These are phyloP conservation scores for Paxillus ammoniavirescens DNA, from an alignment of 768 basidiomycete genomes.

Conservation along the genomic window DNA sequence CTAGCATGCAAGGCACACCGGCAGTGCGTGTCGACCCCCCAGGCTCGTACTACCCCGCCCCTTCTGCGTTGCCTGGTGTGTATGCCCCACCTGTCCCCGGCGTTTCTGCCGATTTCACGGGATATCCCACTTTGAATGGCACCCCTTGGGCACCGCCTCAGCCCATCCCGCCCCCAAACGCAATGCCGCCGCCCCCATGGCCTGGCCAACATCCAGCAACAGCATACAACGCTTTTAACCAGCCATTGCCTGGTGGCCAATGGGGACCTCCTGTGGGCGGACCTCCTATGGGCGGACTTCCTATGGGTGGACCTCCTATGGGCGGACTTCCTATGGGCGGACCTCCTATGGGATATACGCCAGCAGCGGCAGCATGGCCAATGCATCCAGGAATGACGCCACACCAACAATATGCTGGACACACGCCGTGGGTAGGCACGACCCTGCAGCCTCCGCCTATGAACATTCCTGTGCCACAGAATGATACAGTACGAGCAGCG, in stretches of 20 bases:
- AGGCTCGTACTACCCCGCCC: slow-evolving; percentile 32
- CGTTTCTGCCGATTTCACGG: slow-evolving; percentile 32
- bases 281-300: no score
- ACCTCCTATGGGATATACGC: slow-evolving; percentile 10
- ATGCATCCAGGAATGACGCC: slow-evolving; percentile 25
- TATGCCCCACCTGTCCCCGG: slow-evolving; percentile 10
- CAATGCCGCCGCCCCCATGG: slow-evolving; percentile 21
- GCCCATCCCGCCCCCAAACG: slow-evolving; percentile 20
- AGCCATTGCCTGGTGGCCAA: slow-evolving; percentile 27
- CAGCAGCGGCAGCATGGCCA: slow-evolving; percentile 27
- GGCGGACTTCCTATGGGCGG: no score
- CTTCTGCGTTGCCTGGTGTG: slow-evolving; percentile 26
- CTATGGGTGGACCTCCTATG: slow-evolving; percentile 7
- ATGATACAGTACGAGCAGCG: slow-evolving; percentile 25
- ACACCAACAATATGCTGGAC: slow-evolving; percentile 18
- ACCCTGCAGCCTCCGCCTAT: slow-evolving; percentile 26
- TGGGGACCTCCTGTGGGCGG: slow-evolving; percentile 16
- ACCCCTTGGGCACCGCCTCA: slow-evolving; percentile 27
- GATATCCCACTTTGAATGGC: slow-evolving; percentile 25
- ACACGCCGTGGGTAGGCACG: slow-evolving; percentile 27
- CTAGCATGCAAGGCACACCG: slow-evolving; percentile 25
- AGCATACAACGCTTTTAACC: slow-evolving; percentile 29
- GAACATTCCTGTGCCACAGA: slow-evolving; percentile 18
- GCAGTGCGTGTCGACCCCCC: slow-evolving; percentile 25
- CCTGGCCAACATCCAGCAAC: slow-evolving; percentile 17